Evolutionary conservation across 1,139 yeast species (phyloP), one percentile per base, ranked within the genome.

Genomic region (Yamadazyma mexicana): DNA sequence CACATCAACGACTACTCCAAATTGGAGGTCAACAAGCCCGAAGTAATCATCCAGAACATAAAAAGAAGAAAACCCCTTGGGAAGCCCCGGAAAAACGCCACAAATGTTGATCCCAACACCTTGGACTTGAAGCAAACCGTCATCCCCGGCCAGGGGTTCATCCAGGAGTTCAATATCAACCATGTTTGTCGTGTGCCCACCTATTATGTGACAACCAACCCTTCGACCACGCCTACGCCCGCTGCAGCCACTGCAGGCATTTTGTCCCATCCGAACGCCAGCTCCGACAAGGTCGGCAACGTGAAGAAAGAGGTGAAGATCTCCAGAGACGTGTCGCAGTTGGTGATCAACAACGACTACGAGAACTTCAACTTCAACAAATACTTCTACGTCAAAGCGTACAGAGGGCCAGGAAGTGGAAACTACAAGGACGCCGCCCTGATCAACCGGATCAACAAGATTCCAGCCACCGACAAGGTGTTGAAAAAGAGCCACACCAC

Each of bases 391-490:
- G 59, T 65, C 12, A 68, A 68, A 45, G 55, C 63, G 18, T 69
- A 69, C 44, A 56, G 77, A 33, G 77, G 77, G 0, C 75, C 75
- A 4, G 76, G 76, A 1, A 66, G 72, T 41, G 76, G 77, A 3
- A 71, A 69, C 45, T 72, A 69, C 47, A 72, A 72, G 46, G 77
- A 72, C 50, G 74, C 71, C 0, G 65, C 74, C 2, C 51, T 71
- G 20, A 64, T 69, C 49, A 69, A 68, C 47, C 56, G 67, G 37
- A 66, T 72, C 43, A 70, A 69, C 47, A 58, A 56, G 18, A 50
- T 50, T 3, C 51, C 57, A 16, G 40, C 43, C 6, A 42, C 54
- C 32, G 54, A 58, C 42, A 46, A 55, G 48, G 45, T 46, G 39
- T 26, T 42, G 12, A 45, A 46, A 33, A 37, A 33, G 39, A 44